Evolutionary conservation across 495 filamentous ascomycete genomes (phyloP), one percentile per base, ranked within the genome.

Genomic region (Trichoderma erinaceum): DNA sequence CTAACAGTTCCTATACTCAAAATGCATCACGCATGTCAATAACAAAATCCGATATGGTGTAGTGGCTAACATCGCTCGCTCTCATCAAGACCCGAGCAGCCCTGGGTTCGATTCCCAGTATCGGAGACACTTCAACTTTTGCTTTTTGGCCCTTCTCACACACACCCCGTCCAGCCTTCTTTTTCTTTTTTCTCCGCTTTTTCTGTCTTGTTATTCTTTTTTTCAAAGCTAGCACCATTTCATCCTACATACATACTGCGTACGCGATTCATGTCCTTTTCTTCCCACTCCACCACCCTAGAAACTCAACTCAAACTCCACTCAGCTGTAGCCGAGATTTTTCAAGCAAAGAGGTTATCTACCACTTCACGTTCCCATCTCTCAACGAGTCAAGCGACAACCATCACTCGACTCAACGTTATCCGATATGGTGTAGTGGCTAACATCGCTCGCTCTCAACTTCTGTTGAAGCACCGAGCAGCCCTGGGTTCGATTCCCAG

Each of bases 381-480:
- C n/a, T 23, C 48, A 52, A 52, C 48, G 48, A 52, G 48, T 52
- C 48, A 52, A 52, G 48, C n/a, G n/a, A 52, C n/a, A n/a, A n/a
- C n/a, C 48, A 52, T 52, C 48, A 1, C 18, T n/a, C 21, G 6
- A 21, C 18, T 52, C 48, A 4, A 4, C 41, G 43, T 15, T 15
- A 65, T 44, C 35, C 32, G 63, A 41, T 41, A 41, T 65, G 63
- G 32, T 44, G 63, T 65, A 41, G 41, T 65, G 63, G 41, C 63
- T 41, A 41, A 65, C 35, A 41, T 65, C 63, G 32, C 63, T 65
- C 63, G 63, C 63, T 65, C 63, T 65, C 35, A 65, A 52, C 48
- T 52, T 52, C n/a, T 21, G n/a, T 52, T 52, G 48, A 52, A 52
- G 48, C 18, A 21, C 48, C 48, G 48, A 52, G 48, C 48, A 52